phyloP scores from a whole-genome alignment of 2,329 filamentous ascomycete species.

The Achaetomium macrosporum region DNA sequence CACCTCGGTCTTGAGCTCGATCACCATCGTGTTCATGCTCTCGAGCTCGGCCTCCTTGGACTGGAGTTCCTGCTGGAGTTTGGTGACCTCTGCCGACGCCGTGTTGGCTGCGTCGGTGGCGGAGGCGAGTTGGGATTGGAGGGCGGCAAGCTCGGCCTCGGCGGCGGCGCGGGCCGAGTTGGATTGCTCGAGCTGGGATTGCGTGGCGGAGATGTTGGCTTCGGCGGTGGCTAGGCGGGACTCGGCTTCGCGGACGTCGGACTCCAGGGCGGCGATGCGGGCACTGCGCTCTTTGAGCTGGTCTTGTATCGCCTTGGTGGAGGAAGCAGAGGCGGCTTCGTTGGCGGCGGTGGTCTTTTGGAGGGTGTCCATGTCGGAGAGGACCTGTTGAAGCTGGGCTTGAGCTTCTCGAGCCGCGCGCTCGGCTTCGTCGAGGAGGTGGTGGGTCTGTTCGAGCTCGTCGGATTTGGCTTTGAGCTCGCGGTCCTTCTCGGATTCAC shows the following conservation, averaged over 20 bases:
- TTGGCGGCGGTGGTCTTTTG: slow-evolving; percentile 29
- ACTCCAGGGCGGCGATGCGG: slow-evolving; percentile 40
- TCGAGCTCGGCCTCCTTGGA: slow-evolving; percentile 48
- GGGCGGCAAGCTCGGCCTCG: slow-evolving; percentile 27
- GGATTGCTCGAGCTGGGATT: slow-evolving; percentile 27
- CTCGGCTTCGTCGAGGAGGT: slow-evolving; percentile 30
- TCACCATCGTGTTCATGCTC: slow-evolving; percentile 44
- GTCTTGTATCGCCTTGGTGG: slow-evolving; percentile 34
- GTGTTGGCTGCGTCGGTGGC: slow-evolving; percentile 23
- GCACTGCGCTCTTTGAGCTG: slow-evolving; percentile 40
- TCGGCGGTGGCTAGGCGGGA: slow-evolving; percentile 34
- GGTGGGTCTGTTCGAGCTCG: slow-evolving; percentile 42
- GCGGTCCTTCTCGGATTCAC: slow-evolving; percentile 64
- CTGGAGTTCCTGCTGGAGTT: slow-evolving; percentile 41
- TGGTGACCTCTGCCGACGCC: slow-evolving; percentile 25
- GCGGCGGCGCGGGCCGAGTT: slow-evolving; percentile 9
- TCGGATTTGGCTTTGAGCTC: slow-evolving; percentile 55
- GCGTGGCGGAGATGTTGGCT: slow-evolving; percentile 32
- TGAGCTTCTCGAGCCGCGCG: slow-evolving; percentile 36
- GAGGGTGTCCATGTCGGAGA: slow-evolving; percentile 42
- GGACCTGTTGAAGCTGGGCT: slow-evolving; percentile 43
- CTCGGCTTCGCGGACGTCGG: slow-evolving; percentile 36
- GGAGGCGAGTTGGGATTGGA: slow-evolving; percentile 31
- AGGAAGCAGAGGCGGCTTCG: slow-evolving; percentile 26
- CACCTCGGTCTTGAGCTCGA: slow-evolving; percentile 56